Evolutionary conservation across 441 rosid genomes (phyloP).

Genomic region (Macaranga tanarius): DNA sequence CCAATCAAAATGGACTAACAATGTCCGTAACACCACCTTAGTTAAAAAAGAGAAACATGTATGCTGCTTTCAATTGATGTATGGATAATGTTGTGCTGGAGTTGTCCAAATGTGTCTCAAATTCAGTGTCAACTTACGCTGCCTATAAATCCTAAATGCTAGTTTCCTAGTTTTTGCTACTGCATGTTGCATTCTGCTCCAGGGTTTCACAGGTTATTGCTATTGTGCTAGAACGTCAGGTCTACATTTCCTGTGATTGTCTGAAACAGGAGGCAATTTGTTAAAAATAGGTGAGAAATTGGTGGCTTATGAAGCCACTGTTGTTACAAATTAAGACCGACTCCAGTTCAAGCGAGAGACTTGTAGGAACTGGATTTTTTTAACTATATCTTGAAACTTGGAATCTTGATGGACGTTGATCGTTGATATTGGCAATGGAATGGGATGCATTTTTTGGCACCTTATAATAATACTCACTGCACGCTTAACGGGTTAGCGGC

Average conservation of each 20-base stretch:
- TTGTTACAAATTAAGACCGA: no score
- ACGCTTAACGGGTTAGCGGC: no score
- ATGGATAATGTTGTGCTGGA: constrained; percentile 33
- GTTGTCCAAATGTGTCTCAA: constrained; percentile 17
- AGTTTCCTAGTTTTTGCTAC: background rate
- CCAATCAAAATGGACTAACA: constrained; percentile 33
- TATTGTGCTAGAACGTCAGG: background rate
- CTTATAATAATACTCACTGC: no score
- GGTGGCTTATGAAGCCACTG: no score
- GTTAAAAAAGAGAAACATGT: constrained; percentile 18
- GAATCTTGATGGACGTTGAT: no score
- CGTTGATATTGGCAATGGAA: no score
- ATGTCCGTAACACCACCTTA: constrained; percentile 18
- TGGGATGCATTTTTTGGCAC: no score
- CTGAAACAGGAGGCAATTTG: background rate
- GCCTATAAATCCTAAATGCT: background rate
- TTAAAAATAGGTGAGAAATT: no score
- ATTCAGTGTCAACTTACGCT: constrained; percentile 5
- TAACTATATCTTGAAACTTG: no score
- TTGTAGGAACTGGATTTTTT: no score
- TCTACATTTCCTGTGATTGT: background rate
- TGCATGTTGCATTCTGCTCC: no score
- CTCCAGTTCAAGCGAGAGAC: no score
- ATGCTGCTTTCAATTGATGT: constrained; percentile 30
- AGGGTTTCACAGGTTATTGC: background rate